Evolutionary conservation across 108 stramenopile genomes (phyloP).

Genomic region (Cylindrotheca closterium): DNA sequence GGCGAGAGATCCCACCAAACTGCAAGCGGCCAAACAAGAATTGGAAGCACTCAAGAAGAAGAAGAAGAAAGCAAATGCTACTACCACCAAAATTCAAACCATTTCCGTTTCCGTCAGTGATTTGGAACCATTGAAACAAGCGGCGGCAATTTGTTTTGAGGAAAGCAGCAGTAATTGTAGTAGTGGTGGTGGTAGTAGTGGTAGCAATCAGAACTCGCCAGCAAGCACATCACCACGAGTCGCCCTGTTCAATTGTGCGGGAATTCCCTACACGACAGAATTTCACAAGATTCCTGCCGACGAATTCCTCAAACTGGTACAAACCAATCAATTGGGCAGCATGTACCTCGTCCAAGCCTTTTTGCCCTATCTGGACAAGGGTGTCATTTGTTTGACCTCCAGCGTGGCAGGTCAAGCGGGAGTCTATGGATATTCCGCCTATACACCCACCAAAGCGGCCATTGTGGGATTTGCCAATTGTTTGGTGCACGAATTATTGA

Average conservation of each 20-base stretch:
- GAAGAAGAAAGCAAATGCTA: not conserved
- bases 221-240: slow-evolving; percentile 28
- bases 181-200: no score
- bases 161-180: not conserved
- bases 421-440: slow-evolving; percentile 83
- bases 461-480: slow-evolving; percentile 81
- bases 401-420: slow-evolving; percentile 80
- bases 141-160: slow-evolving; percentile 30
- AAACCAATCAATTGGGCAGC: slow-evolving; percentile 81
- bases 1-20: slow-evolving; percentile 59
- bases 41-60: slow-evolving; percentile 14
- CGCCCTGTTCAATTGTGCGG: slow-evolving; percentile 79
- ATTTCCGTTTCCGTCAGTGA: slow-evolving; percentile 59
- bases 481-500: slow-evolving; percentile 70
- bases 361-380: slow-evolving; percentile 68
- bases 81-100: slow-evolving; percentile 16
- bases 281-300: slow-evolving; percentile 50
- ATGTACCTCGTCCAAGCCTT: slow-evolving; percentile 74
- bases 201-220: no score
- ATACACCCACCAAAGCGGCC: slow-evolving; percentile 85
- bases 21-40: slow-evolving; percentile 61
- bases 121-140: slow-evolving; percentile 36
- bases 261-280: slow-evolving; percentile 55
- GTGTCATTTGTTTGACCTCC: slow-evolving; percentile 64
- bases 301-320: slow-evolving; percentile 51